phyloP scores from a whole-genome alignment of 2,329 filamentous ascomycete genomes.

The Calycina herbarum region DNA sequence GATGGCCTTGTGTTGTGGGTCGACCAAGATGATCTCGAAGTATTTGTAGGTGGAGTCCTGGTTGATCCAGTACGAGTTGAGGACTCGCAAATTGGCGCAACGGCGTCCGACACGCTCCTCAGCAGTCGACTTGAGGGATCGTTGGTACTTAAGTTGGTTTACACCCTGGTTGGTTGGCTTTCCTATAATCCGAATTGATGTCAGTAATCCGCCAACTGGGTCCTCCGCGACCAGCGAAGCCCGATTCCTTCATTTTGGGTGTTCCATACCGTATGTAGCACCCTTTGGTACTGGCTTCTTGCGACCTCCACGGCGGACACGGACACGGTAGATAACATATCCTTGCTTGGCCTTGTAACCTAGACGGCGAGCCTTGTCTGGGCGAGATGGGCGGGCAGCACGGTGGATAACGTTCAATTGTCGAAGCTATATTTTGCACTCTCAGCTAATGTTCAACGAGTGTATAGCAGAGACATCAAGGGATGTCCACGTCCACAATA shows the following conservation, averaged over 20 bases:
- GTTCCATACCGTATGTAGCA: conserved; percentile 91
- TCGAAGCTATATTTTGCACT: conserved; percentile 99
- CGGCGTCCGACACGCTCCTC: conserved; percentile 99
- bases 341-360: conserved; percentile 99
- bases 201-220: conserved; percentile 1
- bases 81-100: conserved; percentile 97
- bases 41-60: conserved; percentile 99
- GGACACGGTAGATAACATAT: conserved; percentile 99
- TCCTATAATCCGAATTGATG: conserved; percentile 57
- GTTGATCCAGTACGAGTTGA: conserved; percentile 99
- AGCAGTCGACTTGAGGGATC: conserved; percentile 93
- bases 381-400: conserved; percentile 94
- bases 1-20: conserved; percentile 99
- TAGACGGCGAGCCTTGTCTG: conserved; percentile 99
- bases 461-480: conserved; percentile 24
- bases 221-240: not conserved
- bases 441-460: conserved; percentile 61
- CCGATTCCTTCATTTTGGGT: conserved; percentile 11
- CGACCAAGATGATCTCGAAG: conserved; percentile 99
- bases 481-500: conserved; percentile 36
- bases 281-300: conserved; percentile 96
- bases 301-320: conserved; percentile 97
- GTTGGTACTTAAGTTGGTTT: conserved; percentile 99
- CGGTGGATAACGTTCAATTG: conserved; percentile 99
- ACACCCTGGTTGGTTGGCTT: conserved; percentile 99